phyloP scores from a whole-genome alignment of 2,329 filamentous ascomycete species.

The Trichoderma pleuroti region DNA sequence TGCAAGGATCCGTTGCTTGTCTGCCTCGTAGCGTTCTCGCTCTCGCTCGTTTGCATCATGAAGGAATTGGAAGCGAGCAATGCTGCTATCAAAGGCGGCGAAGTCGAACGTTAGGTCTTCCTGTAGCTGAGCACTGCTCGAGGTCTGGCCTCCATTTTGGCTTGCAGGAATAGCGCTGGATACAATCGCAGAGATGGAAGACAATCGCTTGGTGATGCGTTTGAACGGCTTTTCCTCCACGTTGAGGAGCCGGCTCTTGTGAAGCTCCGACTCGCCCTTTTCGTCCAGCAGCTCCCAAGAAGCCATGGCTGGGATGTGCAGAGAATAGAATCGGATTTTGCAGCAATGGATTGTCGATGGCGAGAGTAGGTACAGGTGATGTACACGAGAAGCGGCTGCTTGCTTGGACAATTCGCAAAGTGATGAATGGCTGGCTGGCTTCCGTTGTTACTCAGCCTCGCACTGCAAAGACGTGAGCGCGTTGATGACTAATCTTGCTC shows the following conservation, averaged over 20 bases:
- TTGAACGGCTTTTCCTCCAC: slow-evolving; percentile 93
- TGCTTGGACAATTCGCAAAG: background rate
- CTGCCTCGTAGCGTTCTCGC: slow-evolving; percentile 74
- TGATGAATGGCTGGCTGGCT: background rate
- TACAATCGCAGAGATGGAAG: slow-evolving; percentile 64
- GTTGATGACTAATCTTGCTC: slow-evolving; percentile 14
- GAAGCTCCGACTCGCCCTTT: slow-evolving; percentile 75
- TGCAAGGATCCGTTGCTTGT: slow-evolving; percentile 73
- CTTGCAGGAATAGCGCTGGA: slow-evolving; percentile 26
- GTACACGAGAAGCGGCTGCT: background rate
- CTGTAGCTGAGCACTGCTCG: slow-evolving; percentile 57
- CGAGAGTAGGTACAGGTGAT: background rate
- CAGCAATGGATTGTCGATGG: background rate
- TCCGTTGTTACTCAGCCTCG: background rate
- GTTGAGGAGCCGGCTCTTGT: slow-evolving; percentile 80
- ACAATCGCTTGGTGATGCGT: slow-evolving; percentile 77
- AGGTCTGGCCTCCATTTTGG: slow-evolving; percentile 42
- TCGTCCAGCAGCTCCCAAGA: slow-evolving; percentile 68
- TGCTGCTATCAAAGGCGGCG: slow-evolving; percentile 78
- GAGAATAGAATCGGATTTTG: background rate
- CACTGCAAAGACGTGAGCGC: slow-evolving; percentile 3
- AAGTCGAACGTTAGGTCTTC: slow-evolving; percentile 88
- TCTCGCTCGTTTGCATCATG: slow-evolving; percentile 78
- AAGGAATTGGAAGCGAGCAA: slow-evolving; percentile 84
- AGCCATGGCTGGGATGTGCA: slow-evolving; percentile 34